Conservation (phyloP, 306 rosid species). For the Pueraria montana region DNA sequence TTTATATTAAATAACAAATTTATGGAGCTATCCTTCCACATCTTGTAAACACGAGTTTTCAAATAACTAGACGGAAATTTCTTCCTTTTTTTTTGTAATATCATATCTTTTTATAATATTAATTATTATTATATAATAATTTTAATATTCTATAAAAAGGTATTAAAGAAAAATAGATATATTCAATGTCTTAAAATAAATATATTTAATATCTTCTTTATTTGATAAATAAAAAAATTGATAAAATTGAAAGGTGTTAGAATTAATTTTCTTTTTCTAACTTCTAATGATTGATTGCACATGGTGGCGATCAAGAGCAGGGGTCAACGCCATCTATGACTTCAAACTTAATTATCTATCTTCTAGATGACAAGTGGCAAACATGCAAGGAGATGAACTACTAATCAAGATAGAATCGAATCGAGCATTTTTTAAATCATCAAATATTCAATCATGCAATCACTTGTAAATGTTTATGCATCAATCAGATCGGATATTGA, state of each 20-base stretch:
- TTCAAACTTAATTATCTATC: slow-evolving; percentile 12
- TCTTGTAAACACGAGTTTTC: background rate
- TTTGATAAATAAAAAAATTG: background rate
- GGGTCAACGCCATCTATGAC: slow-evolving; percentile 30
- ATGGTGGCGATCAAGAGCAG: background rate
- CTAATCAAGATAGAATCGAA: slow-evolving; percentile 45
- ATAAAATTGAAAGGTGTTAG: background rate
- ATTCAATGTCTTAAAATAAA: background rate
- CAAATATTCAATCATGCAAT: slow-evolving; percentile 16
- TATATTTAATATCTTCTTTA: background rate
- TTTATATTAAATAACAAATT: background rate
- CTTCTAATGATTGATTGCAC: slow-evolving; percentile 29
- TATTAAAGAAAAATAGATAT: background rate
- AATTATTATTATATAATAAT: background rate
- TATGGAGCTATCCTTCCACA: background rate
- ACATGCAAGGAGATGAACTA: slow-evolving; percentile 46
- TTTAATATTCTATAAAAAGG: background rate
- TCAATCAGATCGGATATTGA: slow-evolving; percentile 41
- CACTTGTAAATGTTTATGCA: slow-evolving; percentile 2
- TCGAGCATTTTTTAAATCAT: slow-evolving; percentile 13
- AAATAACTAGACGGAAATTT: background rate
- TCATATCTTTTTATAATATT: background rate
- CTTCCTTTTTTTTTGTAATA: background rate
- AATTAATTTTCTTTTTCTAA: background rate
- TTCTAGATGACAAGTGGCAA: slow-evolving; percentile 43